Evolutionary conservation across 176 grass and related monocot species (phyloP).

Genomic region (Pharus latifolius): DNA sequence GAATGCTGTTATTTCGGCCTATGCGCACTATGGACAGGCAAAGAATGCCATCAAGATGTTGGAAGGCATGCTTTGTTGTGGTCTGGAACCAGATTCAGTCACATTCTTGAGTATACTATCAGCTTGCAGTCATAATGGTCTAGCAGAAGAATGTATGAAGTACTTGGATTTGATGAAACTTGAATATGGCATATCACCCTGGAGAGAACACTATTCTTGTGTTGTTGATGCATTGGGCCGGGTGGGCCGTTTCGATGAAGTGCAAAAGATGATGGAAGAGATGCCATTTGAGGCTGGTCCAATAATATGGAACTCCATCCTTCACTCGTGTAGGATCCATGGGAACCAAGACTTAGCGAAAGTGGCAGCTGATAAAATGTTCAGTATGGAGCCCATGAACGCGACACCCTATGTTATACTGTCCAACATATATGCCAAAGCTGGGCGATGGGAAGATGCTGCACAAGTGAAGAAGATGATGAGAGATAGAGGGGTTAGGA

Average conservation of each 20-base stretch:
- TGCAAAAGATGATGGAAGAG: slow-evolving; percentile 52
- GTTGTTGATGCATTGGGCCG: slow-evolving; percentile 65
- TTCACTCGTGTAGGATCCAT: slow-evolving; percentile 79
- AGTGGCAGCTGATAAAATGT: slow-evolving; percentile 71
- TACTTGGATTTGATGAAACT: slow-evolving; percentile 66
- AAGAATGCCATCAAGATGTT: slow-evolving; percentile 68
- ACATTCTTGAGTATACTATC: slow-evolving; percentile 71
- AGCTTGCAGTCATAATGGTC: slow-evolving; percentile 70
- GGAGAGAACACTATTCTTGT: slow-evolving; percentile 80
- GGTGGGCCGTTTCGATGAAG: slow-evolving; percentile 45
- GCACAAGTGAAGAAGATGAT: slow-evolving; percentile 72
- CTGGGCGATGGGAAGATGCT: slow-evolving; percentile 63
- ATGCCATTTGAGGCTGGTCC: slow-evolving; percentile 55
- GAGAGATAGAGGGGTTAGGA: slow-evolving; percentile 67
- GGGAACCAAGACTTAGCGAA: slow-evolving; percentile 65
- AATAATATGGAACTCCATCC: slow-evolving; percentile 85
- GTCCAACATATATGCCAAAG: slow-evolving; percentile 88
- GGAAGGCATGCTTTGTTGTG: slow-evolving; percentile 44
- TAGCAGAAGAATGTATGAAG: slow-evolving; percentile 58
- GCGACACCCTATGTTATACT: slow-evolving; percentile 54
- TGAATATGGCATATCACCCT: slow-evolving; percentile 41
- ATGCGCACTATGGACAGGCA: slow-evolving; percentile 59
- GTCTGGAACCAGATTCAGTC: slow-evolving; percentile 61
- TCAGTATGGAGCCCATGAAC: slow-evolving; percentile 46
- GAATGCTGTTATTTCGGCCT: slow-evolving; percentile 70